Evolutionary conservation across 148 eudicot genomes (phyloP).

Genomic region (Cornus controversa): DNA sequence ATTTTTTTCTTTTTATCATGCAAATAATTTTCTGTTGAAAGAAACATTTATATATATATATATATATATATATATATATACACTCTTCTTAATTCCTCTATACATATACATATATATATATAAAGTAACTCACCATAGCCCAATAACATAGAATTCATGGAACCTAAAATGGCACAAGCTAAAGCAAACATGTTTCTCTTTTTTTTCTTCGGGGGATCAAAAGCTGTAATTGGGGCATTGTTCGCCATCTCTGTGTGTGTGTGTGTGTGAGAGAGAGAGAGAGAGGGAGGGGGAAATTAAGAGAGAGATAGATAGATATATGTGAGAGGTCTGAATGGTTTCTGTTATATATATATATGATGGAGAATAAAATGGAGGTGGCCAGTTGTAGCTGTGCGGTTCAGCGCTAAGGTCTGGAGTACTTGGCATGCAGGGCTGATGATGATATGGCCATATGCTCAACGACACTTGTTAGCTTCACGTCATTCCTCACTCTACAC

Average conservation of each 20-base stretch:
- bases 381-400: neutral
- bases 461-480: neutral
- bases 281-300: neutral
- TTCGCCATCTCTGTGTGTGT: neutral
- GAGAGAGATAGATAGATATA: too few species aligned
- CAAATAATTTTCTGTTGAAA: too few species aligned
- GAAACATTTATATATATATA: too few species aligned
- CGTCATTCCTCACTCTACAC: neutral
- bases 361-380: neutral
- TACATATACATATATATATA: too few species aligned
- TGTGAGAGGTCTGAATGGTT: neutral
- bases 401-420: neutral
- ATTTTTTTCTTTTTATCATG: too few species aligned
- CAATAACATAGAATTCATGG: slow-evolving; percentile 54
- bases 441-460: neutral
- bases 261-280: neutral
- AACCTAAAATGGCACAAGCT: slow-evolving; percentile 43
- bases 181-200: slow-evolving; percentile 51
- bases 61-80: too few species aligned
- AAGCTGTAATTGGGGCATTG: slow-evolving; percentile 4
- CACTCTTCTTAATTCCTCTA: too few species aligned
- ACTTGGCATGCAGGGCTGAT: neutral
- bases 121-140: slow-evolving; percentile 41
- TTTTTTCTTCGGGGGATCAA: slow-evolving; percentile 29
- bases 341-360: too few species aligned